These are phyloP conservation scores for Apostasia ramifera DNA, from an alignment of 106 monocot species.

Conservation along the genomic window DNA sequence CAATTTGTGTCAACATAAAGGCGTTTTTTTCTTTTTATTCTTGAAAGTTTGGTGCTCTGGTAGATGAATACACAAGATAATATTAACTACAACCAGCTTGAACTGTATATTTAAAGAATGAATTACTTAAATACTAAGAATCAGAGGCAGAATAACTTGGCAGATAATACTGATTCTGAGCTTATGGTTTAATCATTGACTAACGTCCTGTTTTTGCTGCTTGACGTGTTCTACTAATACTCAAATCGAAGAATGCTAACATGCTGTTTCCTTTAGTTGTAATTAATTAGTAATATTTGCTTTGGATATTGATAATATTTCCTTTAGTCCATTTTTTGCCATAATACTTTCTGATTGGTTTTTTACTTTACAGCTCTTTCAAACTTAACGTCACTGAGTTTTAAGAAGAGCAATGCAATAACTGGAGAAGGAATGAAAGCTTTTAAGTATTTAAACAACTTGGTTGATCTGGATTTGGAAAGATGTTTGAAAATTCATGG, in stretches of 20 bases:
- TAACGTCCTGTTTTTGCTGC: too few relatives aligned
- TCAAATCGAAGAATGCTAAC: background rate
- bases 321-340: background rate
- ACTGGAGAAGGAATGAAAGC: conserved; percentile 81
- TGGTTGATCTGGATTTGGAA: conserved; percentile 89
- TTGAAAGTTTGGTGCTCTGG: too few relatives aligned
- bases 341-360: conserved; percentile 1
- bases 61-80: too few relatives aligned
- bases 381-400: conserved; percentile 79
- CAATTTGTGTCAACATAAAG: too few relatives aligned
- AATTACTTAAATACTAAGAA: too few relatives aligned
- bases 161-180: too few relatives aligned
- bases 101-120: too few relatives aligned
- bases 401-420: conserved; percentile 78
- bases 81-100: too few relatives aligned
- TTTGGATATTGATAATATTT: background rate
- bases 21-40: too few relatives aligned
- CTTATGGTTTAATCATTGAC: too few relatives aligned
- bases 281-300: background rate
- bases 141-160: too few relatives aligned
- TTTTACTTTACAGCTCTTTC: conserved; percentile 43
- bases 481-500: conserved; percentile 84
- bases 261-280: background rate
- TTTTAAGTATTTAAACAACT: conserved; percentile 59
- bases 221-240: too few relatives aligned